These are phyloP conservation scores for Nyssa sinensis DNA, from an alignment of 148 eudicot genomes.

Conservation along the genomic window DNA sequence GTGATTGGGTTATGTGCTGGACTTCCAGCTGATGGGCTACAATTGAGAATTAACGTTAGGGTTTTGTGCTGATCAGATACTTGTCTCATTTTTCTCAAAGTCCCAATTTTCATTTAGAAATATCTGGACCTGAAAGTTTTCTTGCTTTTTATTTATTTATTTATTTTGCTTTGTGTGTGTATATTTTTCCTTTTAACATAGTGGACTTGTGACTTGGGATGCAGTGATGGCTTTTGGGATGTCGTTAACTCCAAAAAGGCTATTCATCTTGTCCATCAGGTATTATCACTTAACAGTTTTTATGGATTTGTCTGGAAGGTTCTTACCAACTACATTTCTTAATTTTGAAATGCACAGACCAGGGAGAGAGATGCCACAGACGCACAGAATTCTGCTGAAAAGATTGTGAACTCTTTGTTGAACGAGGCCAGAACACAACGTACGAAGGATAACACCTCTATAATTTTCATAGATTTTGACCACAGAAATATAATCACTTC, in stretches of 20 bases:
- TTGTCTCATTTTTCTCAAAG: no score
- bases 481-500: slow-evolving; percentile 35
- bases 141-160: not conserved
- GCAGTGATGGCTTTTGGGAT: slow-evolving; percentile 99
- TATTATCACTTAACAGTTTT: slow-evolving; percentile 20
- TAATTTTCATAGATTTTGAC: slow-evolving; percentile 83
- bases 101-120: not conserved
- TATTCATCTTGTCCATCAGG: slow-evolving; percentile 77
- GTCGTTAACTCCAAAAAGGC: slow-evolving; percentile 83
- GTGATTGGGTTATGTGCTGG: not conserved
- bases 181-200: not conserved
- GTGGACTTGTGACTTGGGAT: slow-evolving; percentile 8
- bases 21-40: not conserved
- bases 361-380: slow-evolving; percentile 52
- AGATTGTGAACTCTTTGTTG: slow-evolving; percentile 65
- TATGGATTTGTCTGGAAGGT: not conserved
- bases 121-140: not conserved
- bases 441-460: slow-evolving; percentile 95
- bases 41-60: not conserved
- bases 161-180: not conserved
- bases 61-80: no score
- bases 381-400: slow-evolving; percentile 52
- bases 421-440: slow-evolving; percentile 79
- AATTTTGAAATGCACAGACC: slow-evolving; percentile 38
- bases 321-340: not conserved